These are phyloP conservation scores for Neophaeococcomyces mojaviensis DNA, from an alignment of 2,329 filamentous ascomycete species.

Conservation along the genomic window DNA sequence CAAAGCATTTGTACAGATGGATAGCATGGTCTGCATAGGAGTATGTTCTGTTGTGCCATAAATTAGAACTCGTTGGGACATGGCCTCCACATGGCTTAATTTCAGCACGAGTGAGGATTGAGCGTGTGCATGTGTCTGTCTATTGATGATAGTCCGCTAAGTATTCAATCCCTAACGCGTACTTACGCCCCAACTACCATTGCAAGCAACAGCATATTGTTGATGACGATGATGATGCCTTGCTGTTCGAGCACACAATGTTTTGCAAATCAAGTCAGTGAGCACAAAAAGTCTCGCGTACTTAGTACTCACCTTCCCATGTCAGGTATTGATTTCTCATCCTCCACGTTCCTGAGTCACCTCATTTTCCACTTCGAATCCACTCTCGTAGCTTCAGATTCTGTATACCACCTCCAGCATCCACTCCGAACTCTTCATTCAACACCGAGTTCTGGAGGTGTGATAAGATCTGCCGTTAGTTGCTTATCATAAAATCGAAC, in stretches of 20 bases:
- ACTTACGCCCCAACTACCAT: background rate
- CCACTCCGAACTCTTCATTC: background rate
- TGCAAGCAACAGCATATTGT: background rate
- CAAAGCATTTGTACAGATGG: too few species aligned
- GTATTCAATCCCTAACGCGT: background rate
- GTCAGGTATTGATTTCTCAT: constrained; percentile 20
- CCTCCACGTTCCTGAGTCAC: constrained; percentile 22
- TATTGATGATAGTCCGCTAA: background rate
- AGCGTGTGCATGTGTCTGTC: background rate
- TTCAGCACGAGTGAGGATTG: too few species aligned
- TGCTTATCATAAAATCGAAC: background rate
- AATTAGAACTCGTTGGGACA: too few species aligned
- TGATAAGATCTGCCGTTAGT: background rate
- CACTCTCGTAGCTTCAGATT: background rate
- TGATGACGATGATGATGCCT: background rate
- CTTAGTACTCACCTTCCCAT: background rate
- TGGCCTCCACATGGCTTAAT: too few species aligned
- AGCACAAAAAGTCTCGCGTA: background rate
- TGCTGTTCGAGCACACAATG: background rate
- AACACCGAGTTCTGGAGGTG: background rate
- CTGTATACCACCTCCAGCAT: background rate
- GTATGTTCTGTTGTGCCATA: too few species aligned
- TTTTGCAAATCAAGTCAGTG: background rate
- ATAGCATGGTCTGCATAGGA: too few species aligned
- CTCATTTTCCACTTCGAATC: background rate